phyloP scores from a whole-genome alignment of 1,284 basidiomycete genomes.

The Cryptococcus sp. region DNA sequence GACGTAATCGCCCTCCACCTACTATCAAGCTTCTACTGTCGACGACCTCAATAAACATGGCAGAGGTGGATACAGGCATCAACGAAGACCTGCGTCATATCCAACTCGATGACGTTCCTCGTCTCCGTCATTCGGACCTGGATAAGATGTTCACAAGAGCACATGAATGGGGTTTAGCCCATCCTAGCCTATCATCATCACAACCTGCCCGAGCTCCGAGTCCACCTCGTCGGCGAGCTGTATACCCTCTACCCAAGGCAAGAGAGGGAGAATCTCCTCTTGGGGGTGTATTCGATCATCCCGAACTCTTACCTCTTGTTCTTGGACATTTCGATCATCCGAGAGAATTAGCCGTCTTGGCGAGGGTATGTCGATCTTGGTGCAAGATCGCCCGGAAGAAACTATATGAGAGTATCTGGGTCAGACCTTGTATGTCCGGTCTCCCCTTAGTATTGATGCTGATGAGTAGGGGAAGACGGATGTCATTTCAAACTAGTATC shows the following conservation, averaged over 20 bases:
- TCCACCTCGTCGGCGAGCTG: slow-evolving; percentile 13
- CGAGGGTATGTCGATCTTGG: slow-evolving; percentile 32
- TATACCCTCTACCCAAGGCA: slow-evolving; percentile 29
- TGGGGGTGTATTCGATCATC: slow-evolving; percentile 26
- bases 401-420: slow-evolving; percentile 43
- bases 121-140: slow-evolving; percentile 13
- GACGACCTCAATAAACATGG: too few relatives aligned
- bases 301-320: slow-evolving; percentile 35
- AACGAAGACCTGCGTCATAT: slow-evolving; percentile 27
- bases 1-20: background rate
- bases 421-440: slow-evolving; percentile 40
- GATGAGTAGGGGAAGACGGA: slow-evolving; percentile 36
- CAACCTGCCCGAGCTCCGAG: slow-evolving; percentile 20
- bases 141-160: slow-evolving; percentile 37
- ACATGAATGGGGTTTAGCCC: slow-evolving; percentile 9
- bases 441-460: background rate
- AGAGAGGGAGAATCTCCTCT: slow-evolving; percentile 19
- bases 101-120: slow-evolving; percentile 23
- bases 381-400: slow-evolving; percentile 22
- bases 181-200: slow-evolving; percentile 3
- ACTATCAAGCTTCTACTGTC: background rate
- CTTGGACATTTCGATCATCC: slow-evolving; percentile 34
- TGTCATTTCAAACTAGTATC: slow-evolving; percentile 31
- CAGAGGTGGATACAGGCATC: background rate
- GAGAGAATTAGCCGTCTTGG: slow-evolving; percentile 28